Evolutionary conservation across 2,329 filamentous ascomycete genomes (phyloP).

Genomic region (Pezicula carpinea): DNA sequence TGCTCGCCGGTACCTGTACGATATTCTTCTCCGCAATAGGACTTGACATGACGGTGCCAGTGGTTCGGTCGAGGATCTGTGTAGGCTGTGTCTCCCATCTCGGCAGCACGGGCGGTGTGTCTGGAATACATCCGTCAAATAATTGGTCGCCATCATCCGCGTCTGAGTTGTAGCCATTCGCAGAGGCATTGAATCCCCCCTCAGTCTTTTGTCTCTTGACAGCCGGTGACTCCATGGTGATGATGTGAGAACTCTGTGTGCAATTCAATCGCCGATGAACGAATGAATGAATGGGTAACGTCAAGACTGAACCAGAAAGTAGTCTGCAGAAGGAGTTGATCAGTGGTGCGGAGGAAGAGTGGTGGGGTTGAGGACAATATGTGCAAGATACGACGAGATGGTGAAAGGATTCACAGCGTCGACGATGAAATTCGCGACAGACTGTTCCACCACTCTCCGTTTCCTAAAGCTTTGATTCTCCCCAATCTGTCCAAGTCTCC

Average conservation of each 20-base stretch:
- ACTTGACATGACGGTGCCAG: slow-evolving; percentile 17
- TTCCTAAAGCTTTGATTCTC: no score
- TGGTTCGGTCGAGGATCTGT: slow-evolving; percentile 27
- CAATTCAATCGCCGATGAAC: not conserved
- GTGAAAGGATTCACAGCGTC: no score
- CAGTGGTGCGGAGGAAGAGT: no score
- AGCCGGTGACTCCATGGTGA: slow-evolving; percentile 22
- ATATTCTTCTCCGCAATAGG: slow-evolving; percentile 27
- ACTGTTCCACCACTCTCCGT: no score
- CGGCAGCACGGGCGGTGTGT: slow-evolving; percentile 19
- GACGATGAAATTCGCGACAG: no score
- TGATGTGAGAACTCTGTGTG: not conserved
- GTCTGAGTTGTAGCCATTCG: slow-evolving; percentile 30
- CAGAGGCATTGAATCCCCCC: slow-evolving; percentile 23
- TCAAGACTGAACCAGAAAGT: no score
- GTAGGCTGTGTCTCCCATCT: slow-evolving; percentile 38
- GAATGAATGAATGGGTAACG: not conserved
- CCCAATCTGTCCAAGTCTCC: no score
- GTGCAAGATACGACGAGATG: no score
- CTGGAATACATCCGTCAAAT: slow-evolving; percentile 38
- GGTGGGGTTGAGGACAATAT: no score
- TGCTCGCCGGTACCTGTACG: slow-evolving; percentile 87
- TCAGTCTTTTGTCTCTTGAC: slow-evolving; percentile 28
- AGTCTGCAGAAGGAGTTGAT: no score
- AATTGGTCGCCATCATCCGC: slow-evolving; percentile 42